Evolutionary conservation across 2,329 filamentous ascomycete genomes (phyloP), one percentile per base, ranked within the genome.

Genomic region (Aspergillus costaricaensis): DNA sequence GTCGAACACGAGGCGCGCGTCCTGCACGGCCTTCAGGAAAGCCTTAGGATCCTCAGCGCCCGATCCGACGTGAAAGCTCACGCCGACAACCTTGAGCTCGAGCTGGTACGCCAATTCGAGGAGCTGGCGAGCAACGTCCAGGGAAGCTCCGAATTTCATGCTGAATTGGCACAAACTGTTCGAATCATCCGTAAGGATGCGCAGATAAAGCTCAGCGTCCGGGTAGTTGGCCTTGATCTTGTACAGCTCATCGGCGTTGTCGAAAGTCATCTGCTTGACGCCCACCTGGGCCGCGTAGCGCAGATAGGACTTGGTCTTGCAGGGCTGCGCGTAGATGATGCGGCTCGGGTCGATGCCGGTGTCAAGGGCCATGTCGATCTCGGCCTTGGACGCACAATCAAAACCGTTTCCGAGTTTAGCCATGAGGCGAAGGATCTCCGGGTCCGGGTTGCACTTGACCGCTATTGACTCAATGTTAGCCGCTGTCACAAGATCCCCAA

Each of bases 211-310:
- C 81, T 97, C 91, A 27, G 95, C 95, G 51, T 87, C 87, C 2
- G 95, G 94, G 74, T 86, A 97, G 70, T 95, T 86, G 78, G 92
- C 90, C 79, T 96, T 95, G 77, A 96, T 94, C 85, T 99, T 99
- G 86, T 94, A 92, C 55, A 99, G 86, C 84, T 99, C 95, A 77
- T 99, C 95, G 75, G 90, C 87, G 71, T 99, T 99, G 85, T 99
- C 95, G 75, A 99, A 98, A 2, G 95, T 99, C 94, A 99, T 98
- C 83, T 96, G 91, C 81, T 91, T 94, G 75, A 99, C 95, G 68
- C 90, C 90, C 67, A 88, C 83, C 74, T 87, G 85, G 72, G 90
- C 88, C 66, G 96, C 95, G 73, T 93, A 96, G 74, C 93, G 92
- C 64, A 99, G 85, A 78, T 97, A 98, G 51, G 94, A 97, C 82